Evolutionary conservation across 495 filamentous ascomycete genomes (phyloP), one percentile per base, ranked within the genome.

Genomic region (Aspergillus cavernicola): DNA sequence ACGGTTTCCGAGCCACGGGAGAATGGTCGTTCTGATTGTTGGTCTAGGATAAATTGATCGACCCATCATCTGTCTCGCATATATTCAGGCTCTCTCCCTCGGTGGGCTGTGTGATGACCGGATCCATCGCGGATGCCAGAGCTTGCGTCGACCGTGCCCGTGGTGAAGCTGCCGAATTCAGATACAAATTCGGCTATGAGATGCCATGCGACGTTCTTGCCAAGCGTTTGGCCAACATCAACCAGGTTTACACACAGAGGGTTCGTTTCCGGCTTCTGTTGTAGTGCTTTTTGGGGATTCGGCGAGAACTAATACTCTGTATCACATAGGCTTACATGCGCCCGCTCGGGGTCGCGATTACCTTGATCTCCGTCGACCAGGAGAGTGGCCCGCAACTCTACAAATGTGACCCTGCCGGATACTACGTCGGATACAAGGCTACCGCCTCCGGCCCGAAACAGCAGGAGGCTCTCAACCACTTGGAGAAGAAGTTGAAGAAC

Each of bases 401-500:
- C 85, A 98, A 97, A 74, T 96, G 90, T 67, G 93, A 98, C 68
- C 93, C 93, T 22, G 93, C 93, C 44, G 93, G 93, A 16, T 98
- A 98, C 78, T 97, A 92, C 66, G 87, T 90, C 47, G 93, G 93
- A 43, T 98, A 96, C 84, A 98, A 97, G 78, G 93, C 90, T 47
- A 97, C 93, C 9, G 89, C 93, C 39, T 91, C 93, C 2, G 93
- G 93, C 5, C 93, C 93, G 42, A 98, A 98, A 75, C 90, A 95
- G 66, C 93, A 98, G 70, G 93, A 98, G 79, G 93, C 93, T 58
- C 83, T 96, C 66, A 98, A 97, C 68, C 86, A 91, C 65, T 78
- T 98, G 46, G 93, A 98, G 83, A 97, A 97, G 87, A 97, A 96
- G 82, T 84, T 98, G 74, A 97, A 97, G 83, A 96, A 95, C 85